Base-by-base conservation (phyloP, 176 grass and related monocot genomes). In the Lolium perenne region DNA sequence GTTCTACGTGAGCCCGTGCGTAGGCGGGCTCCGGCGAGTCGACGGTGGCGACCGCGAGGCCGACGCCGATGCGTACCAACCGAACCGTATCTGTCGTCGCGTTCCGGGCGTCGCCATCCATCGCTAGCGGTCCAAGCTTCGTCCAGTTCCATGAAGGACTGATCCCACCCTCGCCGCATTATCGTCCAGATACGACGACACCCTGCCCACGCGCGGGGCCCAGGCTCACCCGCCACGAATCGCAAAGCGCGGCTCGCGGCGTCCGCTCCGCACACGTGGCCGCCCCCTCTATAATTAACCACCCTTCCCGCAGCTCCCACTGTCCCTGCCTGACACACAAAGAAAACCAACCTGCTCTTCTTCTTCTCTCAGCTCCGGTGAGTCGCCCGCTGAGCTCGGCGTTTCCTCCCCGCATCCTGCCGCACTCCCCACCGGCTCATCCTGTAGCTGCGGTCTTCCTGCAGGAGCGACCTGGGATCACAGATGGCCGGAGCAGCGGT, bases 171-270 rank as follows among this genome's bases (percentile, higher is more conserved):
- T 26, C 50, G 41, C 87, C 86, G 59, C 38, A 89, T 89, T 89
- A 59, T 83, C 74, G 86, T 89, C 86, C 90, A 86, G 83, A 57
- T 86, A 76, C 86, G 79, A 80, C 81, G 76, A 6, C 56, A 18
- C 18, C 43, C 7, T 26, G 10, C 78, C 29, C 61, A 70, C 61
- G 6, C 35, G n/a, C 62, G 78, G 82, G 86, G 77, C 78, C 90
- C 86, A 85, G 77, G 77, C 77, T 81, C 89, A 84, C 68, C 63
- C 48, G 15, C 61, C 1, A 8, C 66, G 35, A 38, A 14, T 17
- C 1, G 10, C 14, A 41, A 74, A 23, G 72, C 73, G 15, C 0
- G 0, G 5, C 15, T n/a, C 75, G 49, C 83, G 78, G 51, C 17
- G 25, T 0, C 0, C 23, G 1, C 3, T 11, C 29, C 23, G 71